Evolutionary conservation across 306 rosid genomes (phyloP), one percentile per base, ranked within the genome.

Genomic region (Lathyrus sativus): DNA sequence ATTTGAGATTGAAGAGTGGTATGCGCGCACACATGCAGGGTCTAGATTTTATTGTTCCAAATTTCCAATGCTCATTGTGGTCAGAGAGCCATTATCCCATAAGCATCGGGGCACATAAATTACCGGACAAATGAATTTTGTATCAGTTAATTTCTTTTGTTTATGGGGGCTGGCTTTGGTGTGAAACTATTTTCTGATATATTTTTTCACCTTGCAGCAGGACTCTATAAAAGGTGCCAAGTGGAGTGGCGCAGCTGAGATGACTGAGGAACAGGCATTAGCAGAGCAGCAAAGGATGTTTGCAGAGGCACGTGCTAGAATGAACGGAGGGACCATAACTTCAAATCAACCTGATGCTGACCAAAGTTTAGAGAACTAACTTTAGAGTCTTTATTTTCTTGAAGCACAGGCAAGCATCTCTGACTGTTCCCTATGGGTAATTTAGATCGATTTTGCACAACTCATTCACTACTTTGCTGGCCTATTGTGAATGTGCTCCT

Each of bases 211-310:
- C 45, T 72, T 80, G 13, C 96, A 95, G 97, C 99, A 95, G 74
- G 99, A 95, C 76, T 61, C 90, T n/a, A 71, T 85, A 79, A 95
- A 84, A 76, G 91, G 89, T 60, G 95, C 85, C 18, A 95, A 95
- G 85, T 90, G 89, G 95, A 89, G 87, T 72, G 88, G 86, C 17
- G 91, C 88, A 31, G 93, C 92, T 4, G 96, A 87, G 85, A 95
- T 95, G 99, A 90, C 99, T 0, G 97, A 95, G 84, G 99, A 95
- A 83, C 92, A 95, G 81, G 99, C 99, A 51, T 79, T 95, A 81
- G 95, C 93, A 3, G 99, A 95, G 88, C 99, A 95, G 79, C 99
- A 95, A 82, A 84, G 99, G 86, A 95, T 95, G 99, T 95, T 95
- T 81, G 99, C 99, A 2, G 99, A 95, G 89, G 99, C 99, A 13